Conservation (phyloP, 495 filamentous ascomycete genomes). For the Astrothelium macrocarpum region DNA sequence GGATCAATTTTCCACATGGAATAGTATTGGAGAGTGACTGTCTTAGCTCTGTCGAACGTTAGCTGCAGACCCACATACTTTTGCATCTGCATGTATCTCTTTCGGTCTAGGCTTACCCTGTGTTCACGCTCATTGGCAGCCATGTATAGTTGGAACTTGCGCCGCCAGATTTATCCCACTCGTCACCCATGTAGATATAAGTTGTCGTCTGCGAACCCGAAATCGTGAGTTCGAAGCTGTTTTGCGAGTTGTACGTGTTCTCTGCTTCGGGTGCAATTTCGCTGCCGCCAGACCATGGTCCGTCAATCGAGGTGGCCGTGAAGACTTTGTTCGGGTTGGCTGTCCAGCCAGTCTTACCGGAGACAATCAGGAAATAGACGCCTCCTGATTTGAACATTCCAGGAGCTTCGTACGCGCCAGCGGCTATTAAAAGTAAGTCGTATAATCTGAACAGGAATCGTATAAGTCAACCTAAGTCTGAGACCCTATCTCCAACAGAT, state of each 20-base stretch:
- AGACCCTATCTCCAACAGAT: constrained; percentile 25
- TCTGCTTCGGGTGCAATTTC: constrained; percentile 7
- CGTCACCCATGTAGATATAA: constrained; percentile 13
- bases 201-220: constrained; percentile 1
- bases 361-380: constrained; percentile 6
- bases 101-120: constrained; percentile 13
- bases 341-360: constrained; percentile 10
- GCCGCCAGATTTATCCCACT: constrained; percentile 24
- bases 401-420: constrained; percentile 8
- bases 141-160: constrained; percentile 35
- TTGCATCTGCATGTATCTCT: not conserved
- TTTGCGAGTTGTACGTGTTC: constrained; percentile 12
- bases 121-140: constrained; percentile 33
- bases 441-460: not conserved
- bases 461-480: constrained; percentile 21
- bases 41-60: constrained; percentile 15
- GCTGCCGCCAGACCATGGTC: constrained; percentile 9
- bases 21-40: constrained; percentile 35
- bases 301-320: constrained; percentile 5
- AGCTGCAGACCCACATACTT: not conserved
- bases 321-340: constrained; percentile 11
- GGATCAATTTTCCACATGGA: constrained; percentile 39
- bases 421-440: not conserved
- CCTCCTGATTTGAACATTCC: constrained; percentile 11
- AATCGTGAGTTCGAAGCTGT: constrained; percentile 12